Conservation (phyloP, 192 early-diverging fungal species). For the Entomortierella parvispora region DNA sequence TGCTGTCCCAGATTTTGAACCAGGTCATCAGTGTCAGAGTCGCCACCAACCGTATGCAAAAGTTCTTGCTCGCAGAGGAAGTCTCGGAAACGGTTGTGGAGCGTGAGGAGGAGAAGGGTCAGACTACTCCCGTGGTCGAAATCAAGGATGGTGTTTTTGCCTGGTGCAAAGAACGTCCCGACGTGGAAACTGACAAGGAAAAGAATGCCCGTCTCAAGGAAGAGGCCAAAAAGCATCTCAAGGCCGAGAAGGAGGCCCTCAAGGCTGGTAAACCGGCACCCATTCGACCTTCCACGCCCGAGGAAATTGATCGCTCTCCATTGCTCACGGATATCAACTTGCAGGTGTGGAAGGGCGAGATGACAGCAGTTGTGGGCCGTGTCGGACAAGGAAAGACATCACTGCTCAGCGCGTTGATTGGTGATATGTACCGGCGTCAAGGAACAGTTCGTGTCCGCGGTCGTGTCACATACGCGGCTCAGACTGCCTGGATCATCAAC, state of each 20-base stretch:
- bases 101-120: not conserved
- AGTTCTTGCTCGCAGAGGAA: constrained; percentile 11
- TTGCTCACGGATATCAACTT: constrained; percentile 53
- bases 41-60: constrained; percentile 12
- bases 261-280: constrained; percentile 8
- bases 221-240: not conserved
- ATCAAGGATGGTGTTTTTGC: constrained; percentile 17
- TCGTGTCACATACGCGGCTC: constrained; percentile 62
- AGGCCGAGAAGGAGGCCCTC: constrained; percentile 3
- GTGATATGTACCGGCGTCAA: constrained; percentile 74
- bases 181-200: constrained; percentile 5
- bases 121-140: not conserved
- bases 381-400: constrained; percentile 83
- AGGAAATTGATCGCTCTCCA: constrained; percentile 8
- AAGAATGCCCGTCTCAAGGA: not conserved
- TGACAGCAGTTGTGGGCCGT: constrained; percentile 67
- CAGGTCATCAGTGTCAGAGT: constrained; percentile 4
- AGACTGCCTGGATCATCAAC: constrained; percentile 46
- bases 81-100: constrained; percentile 1
- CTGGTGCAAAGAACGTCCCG: not conserved
- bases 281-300: not conserved
- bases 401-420: constrained; percentile 72
- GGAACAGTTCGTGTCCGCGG: constrained; percentile 69
- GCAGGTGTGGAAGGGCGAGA: constrained; percentile 45
- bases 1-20: constrained; percentile 7